Base-by-base conservation (phyloP, 192 early-diverging fungal genomes). In the Thoreauomyces humboldtii region DNA sequence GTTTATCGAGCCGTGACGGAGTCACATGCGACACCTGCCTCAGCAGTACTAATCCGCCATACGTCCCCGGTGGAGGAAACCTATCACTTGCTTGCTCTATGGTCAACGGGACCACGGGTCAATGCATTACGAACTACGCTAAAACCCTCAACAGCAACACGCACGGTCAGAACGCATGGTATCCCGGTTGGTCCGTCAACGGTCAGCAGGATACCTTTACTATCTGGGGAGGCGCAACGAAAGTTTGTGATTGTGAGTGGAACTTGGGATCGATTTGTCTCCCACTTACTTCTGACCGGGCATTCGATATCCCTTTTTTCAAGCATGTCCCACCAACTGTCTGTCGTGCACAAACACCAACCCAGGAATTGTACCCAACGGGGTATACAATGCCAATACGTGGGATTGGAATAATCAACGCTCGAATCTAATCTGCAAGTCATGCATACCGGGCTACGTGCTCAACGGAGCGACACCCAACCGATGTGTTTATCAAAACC, bases 251-350 rank as follows among this genome's bases (percentile, higher is more conserved):
- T 41, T 12, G 17, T 41, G 61, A 52, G 0, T 33, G 38, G 32
- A 63, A 63, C 15, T 63, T n/a, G n/a, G n/a, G n/a, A 37, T 31
- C 53, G 61, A 52, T 46, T 52, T 51, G 36, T 46, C 53, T 27
- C 12, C 47, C 53, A 24, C 28, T 43, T 17, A 28, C 47, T 47
- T 22, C 59, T 29, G 35, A 15, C 4, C 7, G 3, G 14, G 7
- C n/a, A 7, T 0, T 6, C 17, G 17, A 41, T 17, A 41, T 17
- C 17, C 17, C 17, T 12, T 41, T 17, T 9, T 41, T 41, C 17
- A 22, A 52, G 50, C 50, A 3, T 52, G 50, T 41, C 38, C 11
- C 9, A 17, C 17, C 11, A 41, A 41, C 38, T 41, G 38, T 17
- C 11, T 41, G 38, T 17, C 11, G 11, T 41, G 38, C 38, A 17